Evolutionary conservation across 345 rosid genomes (phyloP).

Genomic region (Salix caprea): DNA sequence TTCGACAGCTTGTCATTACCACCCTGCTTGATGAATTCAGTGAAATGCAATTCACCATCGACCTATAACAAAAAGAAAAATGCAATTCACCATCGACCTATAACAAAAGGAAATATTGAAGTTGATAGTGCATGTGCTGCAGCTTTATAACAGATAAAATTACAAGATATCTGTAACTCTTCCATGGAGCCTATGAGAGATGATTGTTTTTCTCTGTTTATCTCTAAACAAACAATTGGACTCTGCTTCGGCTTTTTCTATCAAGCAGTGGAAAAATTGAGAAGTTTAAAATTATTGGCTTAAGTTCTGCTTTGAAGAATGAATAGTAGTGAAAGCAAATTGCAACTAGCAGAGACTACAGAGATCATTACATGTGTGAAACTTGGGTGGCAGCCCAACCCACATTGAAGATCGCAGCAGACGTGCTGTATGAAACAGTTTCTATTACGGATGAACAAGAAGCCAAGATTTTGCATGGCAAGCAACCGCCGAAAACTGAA

Average conservation of each 20-base stretch:
- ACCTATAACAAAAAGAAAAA: conserved; percentile 44
- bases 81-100: conserved; percentile 68
- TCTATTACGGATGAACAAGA: conserved; percentile 41
- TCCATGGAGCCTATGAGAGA: not conserved
- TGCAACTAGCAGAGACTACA: not conserved
- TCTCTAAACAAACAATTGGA: not conserved
- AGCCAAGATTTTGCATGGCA: conserved; percentile 64
- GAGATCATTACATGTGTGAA: conserved; percentile 77
- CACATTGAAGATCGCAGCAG: conserved; percentile 86
- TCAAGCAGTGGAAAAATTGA: not conserved
- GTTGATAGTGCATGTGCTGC: not conserved
- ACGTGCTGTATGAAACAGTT: conserved; percentile 72
- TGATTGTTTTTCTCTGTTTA: not conserved
- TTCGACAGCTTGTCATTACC: conserved; percentile 81
- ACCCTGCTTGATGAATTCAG: conserved; percentile 85
- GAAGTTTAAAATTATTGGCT: not conserved
- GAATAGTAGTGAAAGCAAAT: conserved; percentile 4
- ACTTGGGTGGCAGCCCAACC: conserved; percentile 99
- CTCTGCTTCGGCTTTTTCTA: not conserved
- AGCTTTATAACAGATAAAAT: not conserved
- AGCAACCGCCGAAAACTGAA: conserved; percentile 89
- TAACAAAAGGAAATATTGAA: conserved; percentile 11
- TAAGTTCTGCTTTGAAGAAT: not conserved
- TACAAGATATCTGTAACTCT: not conserved
- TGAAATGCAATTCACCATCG: conserved; percentile 89